Evolutionary conservation across 2,329 filamentous ascomycete genomes (phyloP).

Genomic region (Colletotrichum nymphaeae): DNA sequence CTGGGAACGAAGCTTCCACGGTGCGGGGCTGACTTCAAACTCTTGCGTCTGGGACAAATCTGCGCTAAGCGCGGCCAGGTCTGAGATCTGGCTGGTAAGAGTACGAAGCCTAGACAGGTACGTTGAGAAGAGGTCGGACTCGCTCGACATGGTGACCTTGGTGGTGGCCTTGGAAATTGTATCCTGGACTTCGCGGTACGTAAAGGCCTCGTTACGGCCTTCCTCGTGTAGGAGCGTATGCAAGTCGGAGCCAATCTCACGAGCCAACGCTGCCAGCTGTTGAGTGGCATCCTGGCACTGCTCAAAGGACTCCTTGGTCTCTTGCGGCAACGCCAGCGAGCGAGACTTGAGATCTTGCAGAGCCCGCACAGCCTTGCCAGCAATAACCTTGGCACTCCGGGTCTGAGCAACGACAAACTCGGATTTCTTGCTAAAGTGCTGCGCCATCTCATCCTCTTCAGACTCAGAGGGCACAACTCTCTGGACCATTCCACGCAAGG

Average conservation of each 20-base stretch:
- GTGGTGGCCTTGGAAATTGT: conserved; percentile 69
- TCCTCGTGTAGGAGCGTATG: conserved; percentile 77
- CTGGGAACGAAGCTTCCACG: conserved; percentile 86
- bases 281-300: conserved; percentile 73
- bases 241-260: conserved; percentile 74
- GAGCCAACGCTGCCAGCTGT: conserved; percentile 74
- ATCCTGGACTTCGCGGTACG: conserved; percentile 73
- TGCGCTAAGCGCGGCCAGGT: conserved; percentile 76
- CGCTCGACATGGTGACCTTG: conserved; percentile 63
- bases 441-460: conserved; percentile 75
- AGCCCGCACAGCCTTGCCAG: conserved; percentile 80
- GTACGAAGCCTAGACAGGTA: conserved; percentile 75
- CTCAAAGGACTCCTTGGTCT: conserved; percentile 77
- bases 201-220: conserved; percentile 74
- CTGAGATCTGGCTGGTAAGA: conserved; percentile 72
- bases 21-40: conserved; percentile 80
- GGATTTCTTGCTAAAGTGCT: conserved; percentile 76
- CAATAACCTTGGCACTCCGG: conserved; percentile 85
- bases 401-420: conserved; percentile 80
- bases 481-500: conserved; percentile 75
- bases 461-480: conserved; percentile 63
- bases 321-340: conserved; percentile 77
- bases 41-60: conserved; percentile 80
- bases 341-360: conserved; percentile 82
- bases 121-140: conserved; percentile 77